phyloP scores from a whole-genome alignment of 2,329 filamentous ascomycete species.

The Raffaelea deltoideospora region DNA sequence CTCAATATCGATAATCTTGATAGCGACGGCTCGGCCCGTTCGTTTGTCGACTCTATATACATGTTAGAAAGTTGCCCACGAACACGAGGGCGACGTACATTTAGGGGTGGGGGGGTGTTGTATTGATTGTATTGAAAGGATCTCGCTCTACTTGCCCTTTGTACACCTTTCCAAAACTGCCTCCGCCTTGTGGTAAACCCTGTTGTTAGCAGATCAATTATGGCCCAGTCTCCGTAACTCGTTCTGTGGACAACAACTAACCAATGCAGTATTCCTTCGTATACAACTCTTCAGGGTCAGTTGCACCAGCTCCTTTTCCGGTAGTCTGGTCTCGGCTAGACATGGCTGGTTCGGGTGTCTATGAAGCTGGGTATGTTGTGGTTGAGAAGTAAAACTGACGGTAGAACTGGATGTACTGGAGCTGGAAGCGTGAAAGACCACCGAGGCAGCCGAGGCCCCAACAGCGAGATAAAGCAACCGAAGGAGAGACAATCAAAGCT shows the following conservation, averaged over 20 bases:
- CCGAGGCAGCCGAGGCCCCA: too few species aligned
- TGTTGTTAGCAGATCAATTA: conserved; percentile 11
- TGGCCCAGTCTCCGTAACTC: background rate
- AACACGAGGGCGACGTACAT: too few species aligned
- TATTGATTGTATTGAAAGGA: too few species aligned
- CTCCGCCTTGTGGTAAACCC: conserved; percentile 51
- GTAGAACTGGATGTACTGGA: too few species aligned
- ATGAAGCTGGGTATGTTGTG: too few species aligned
- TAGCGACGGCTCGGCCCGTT: conserved; percentile 85
- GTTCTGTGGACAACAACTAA: conserved; percentile 22
- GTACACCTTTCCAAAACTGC: conserved; percentile 97
- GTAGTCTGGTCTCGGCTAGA: conserved; percentile 10
- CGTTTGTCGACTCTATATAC: conserved; percentile 77
- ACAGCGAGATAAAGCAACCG: too few species aligned
- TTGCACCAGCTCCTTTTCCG: conserved; percentile 34
- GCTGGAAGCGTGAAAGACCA: too few species aligned
- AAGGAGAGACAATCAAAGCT: too few species aligned
- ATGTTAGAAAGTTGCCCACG: too few species aligned
- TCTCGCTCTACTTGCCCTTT: conserved; percentile 85
- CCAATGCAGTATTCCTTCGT: conserved; percentile 86
- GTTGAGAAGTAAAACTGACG: too few species aligned
- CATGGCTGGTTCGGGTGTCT: too few species aligned
- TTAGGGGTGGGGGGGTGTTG: background rate
- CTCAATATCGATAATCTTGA: conserved; percentile 98
- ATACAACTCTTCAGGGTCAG: conserved; percentile 83